Percentiles rank a stretch among this genome's conserved stretches.
phyloP scores from a whole-genome alignment of 768 basidiomycete genomes.

The Pluteus cervinus region DNA sequence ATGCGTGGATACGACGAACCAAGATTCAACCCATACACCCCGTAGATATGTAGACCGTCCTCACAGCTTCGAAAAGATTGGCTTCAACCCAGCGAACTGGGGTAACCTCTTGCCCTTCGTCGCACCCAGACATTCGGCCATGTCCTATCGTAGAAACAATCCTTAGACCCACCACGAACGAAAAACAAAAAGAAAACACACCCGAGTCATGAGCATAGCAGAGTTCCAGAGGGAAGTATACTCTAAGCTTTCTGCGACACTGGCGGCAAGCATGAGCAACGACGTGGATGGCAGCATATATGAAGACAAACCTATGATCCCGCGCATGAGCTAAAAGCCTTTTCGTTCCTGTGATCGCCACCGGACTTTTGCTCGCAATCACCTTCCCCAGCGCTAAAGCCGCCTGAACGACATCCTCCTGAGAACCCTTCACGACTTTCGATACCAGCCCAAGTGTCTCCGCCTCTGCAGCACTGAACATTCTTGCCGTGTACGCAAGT shows the following conservation, averaged over 20 bases:
- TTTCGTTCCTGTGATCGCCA: conserved; percentile 76
- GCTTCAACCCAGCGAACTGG: too few species aligned
- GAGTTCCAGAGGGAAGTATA: conserved; percentile 5
- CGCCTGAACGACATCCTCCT: conserved; percentile 56
- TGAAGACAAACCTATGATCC: conserved; percentile 56
- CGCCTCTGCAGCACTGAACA: conserved; percentile 69
- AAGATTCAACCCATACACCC: too few species aligned
- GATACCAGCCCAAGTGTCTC: conserved; percentile 68
- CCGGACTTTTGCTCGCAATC: conserved; percentile 73
- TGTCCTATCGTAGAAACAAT: too few species aligned
- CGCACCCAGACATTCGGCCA: too few species aligned
- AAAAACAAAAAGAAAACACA: conserved; percentile 1
- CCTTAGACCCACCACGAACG: too few species aligned
- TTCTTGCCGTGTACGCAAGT: conserved; percentile 67
- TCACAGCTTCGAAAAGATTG: too few species aligned
- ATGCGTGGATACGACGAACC: too few species aligned
- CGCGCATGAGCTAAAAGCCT: conserved; percentile 69
- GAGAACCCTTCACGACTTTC: conserved; percentile 58
- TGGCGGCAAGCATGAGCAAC: not conserved
- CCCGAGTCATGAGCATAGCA: conserved; percentile 5
- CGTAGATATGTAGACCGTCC: too few species aligned
- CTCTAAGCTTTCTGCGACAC: conserved; percentile 3
- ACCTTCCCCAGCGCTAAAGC: conserved; percentile 60
- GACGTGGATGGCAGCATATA: not conserved
- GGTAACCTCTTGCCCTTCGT: too few species aligned